Evolutionary conservation across 345 rosid species (phyloP).

Genomic region (Iberis pinnata): DNA sequence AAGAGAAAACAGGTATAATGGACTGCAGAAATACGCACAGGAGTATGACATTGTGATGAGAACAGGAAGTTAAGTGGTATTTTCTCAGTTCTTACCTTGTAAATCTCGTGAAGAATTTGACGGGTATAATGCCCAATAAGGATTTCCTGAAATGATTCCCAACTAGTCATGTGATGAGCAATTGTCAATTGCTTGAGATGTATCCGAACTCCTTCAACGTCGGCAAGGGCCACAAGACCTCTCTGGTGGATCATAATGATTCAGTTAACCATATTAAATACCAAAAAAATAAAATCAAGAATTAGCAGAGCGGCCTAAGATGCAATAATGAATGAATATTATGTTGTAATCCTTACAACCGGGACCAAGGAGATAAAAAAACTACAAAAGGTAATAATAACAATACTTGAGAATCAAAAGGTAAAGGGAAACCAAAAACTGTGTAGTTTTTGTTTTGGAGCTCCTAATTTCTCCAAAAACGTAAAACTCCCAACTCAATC

Average conservation of each 20-base stretch:
- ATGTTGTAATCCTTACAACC: background rate
- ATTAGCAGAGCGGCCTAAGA: conserved; percentile 1
- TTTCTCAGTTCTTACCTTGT: conserved; percentile 54
- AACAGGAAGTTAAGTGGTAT: too few relatives aligned
- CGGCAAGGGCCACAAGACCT: conserved; percentile 93
- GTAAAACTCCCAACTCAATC: conserved; percentile 5
- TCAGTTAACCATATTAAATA: conserved; percentile 1
- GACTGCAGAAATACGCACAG: conserved; percentile 1
- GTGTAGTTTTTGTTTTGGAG: background rate
- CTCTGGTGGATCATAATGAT: conserved; percentile 44
- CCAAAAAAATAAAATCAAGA: background rate
- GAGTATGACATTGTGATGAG: too few relatives aligned
- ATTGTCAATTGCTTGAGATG: conserved; percentile 71
- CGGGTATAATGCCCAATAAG: conserved; percentile 75
- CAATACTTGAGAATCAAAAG: background rate
- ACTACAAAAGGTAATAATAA: background rate
- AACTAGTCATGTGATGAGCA: conserved; percentile 82
- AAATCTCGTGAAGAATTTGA: conserved; percentile 89
- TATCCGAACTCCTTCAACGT: conserved; percentile 90
- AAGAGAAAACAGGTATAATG: conserved; percentile 11
- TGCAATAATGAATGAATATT: too few relatives aligned
- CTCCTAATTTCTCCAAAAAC: too few relatives aligned
- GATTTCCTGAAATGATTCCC: conserved; percentile 88
- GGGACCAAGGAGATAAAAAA: conserved; percentile 5
- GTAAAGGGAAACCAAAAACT: conserved; percentile 1